These are phyloP conservation scores for Penicillium sumatraense DNA, from an alignment of 2,329 filamentous ascomycete species.

Conservation along the genomic window DNA sequence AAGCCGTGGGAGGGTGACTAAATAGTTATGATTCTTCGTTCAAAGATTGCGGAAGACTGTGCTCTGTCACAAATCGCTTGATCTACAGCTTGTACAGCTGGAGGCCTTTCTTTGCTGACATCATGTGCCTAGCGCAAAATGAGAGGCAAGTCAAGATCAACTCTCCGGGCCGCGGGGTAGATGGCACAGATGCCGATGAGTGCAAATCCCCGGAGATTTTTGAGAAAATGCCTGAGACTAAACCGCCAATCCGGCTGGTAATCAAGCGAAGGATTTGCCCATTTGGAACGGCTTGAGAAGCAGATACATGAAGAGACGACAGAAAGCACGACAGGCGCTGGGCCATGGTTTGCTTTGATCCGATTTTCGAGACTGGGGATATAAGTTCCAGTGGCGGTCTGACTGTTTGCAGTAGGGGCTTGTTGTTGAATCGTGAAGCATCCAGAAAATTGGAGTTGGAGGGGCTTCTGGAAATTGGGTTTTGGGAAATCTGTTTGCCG, in stretches of 20 bases:
- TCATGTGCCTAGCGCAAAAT: slow-evolving; percentile 9
- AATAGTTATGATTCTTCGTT: background rate
- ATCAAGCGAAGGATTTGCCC: background rate
- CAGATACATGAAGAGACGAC: background rate
- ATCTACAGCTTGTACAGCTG: background rate
- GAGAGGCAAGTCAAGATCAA: slow-evolving; percentile 13
- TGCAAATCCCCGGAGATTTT: slow-evolving; percentile 11
- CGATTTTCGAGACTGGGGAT: background rate
- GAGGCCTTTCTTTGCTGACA: slow-evolving; percentile 14
- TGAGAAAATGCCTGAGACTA: slow-evolving; percentile 8
- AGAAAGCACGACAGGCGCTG: background rate
- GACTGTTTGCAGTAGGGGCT: background rate
- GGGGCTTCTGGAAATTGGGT: background rate
- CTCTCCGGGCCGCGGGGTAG: slow-evolving; percentile 6
- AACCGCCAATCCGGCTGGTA: slow-evolving; percentile 1
- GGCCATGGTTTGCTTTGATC: background rate
- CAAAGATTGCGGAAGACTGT: background rate
- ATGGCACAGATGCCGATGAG: slow-evolving; percentile 1
- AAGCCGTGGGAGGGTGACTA: background rate
- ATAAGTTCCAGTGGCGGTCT: background rate
- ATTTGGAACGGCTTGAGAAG: background rate
- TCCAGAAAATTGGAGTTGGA: background rate
- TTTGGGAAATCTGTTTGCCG: background rate
- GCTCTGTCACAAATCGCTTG: background rate
- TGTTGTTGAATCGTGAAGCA: background rate